phyloP scores from a whole-genome alignment of 805 yeast genomes.

The Candida easanensis region DNA sequence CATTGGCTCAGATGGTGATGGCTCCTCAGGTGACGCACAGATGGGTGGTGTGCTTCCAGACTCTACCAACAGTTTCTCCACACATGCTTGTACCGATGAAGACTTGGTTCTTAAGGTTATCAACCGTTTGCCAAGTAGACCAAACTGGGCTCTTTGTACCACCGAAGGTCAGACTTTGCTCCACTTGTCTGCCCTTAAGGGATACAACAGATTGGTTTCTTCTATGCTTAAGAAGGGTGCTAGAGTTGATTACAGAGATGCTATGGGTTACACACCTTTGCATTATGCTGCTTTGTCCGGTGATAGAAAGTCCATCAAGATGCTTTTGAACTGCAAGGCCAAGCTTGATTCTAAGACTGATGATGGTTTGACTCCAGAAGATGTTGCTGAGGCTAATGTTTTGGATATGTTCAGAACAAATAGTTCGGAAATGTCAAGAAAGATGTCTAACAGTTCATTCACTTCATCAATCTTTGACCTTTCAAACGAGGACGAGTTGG shows the following conservation, averaged over 20 bases:
- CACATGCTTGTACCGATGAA: slow-evolving; percentile 32
- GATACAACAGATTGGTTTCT: slow-evolving; percentile 58
- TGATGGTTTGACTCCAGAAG: slow-evolving; percentile 46
- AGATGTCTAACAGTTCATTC: slow-evolving; percentile 24
- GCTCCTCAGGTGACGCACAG: slow-evolving; percentile 11
- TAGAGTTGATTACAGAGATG: slow-evolving; percentile 69
- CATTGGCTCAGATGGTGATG: slow-evolving; percentile 56
- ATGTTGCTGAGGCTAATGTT: slow-evolving; percentile 37
- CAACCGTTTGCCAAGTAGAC: slow-evolving; percentile 65
- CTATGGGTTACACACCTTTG: slow-evolving; percentile 81
- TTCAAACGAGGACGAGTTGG: slow-evolving; percentile 27
- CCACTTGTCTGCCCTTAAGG: slow-evolving; percentile 80
- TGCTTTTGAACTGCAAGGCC: slow-evolving; percentile 64
- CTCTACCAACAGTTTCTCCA: slow-evolving; percentile 3
- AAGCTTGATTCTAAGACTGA: slow-evolving; percentile 49
- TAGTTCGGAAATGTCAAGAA: slow-evolving; percentile 20
- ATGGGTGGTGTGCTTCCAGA: slow-evolving; percentile 6
- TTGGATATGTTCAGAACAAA: slow-evolving; percentile 29
- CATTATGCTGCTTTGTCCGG: slow-evolving; percentile 84
- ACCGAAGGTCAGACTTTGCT: slow-evolving; percentile 82
- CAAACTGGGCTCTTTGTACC: slow-evolving; percentile 82
- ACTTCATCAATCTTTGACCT: slow-evolving; percentile 32
- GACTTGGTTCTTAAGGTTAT: slow-evolving; percentile 46
- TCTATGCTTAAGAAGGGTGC: slow-evolving; percentile 66
- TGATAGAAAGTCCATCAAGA: slow-evolving; percentile 58